These are phyloP conservation scores for Friedmanniomyces simplex DNA, from an alignment of 495 filamentous ascomycete species.

Conservation along the genomic window DNA sequence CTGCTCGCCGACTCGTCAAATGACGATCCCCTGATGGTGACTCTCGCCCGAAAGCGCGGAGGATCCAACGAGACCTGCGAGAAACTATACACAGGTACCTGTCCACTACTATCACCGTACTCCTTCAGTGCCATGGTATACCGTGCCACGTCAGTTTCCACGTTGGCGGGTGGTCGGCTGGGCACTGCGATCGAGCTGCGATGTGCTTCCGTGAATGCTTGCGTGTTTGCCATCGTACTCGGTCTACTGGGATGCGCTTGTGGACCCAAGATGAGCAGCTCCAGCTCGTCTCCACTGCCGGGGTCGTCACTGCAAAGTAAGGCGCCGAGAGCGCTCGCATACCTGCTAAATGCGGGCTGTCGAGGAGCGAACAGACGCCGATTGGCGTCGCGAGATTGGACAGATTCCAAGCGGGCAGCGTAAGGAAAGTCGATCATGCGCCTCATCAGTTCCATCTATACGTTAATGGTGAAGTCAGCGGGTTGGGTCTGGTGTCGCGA, in stretches of 20 bases:
- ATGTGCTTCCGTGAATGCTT: neutral
- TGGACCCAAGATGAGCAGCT: neutral
- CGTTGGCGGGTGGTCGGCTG: neutral
- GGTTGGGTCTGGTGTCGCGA: no score
- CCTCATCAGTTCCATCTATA: no score
- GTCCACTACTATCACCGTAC: neutral
- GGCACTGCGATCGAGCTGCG: neutral
- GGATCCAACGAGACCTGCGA: neutral
- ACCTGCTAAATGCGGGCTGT: neutral
- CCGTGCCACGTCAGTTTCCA: neutral
- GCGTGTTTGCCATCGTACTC: neutral
- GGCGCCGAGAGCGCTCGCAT: neutral
- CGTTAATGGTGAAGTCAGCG: no score
- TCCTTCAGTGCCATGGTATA: slow-evolving; percentile 3
- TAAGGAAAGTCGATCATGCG: no score
- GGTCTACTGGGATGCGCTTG: neutral
- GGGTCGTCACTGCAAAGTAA: neutral
- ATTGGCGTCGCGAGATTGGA: no score
- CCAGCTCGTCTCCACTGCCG: neutral
- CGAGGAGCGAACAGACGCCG: neutral
- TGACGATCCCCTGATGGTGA: neutral
- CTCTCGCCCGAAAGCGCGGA: neutral
- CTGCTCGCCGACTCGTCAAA: neutral
- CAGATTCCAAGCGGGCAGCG: no score
- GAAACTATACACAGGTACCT: neutral